Percentiles rank a stretch among this genome's conserved stretches.
These are phyloP conservation scores for Acarospora socialis DNA, from an alignment of 2,329 filamentous ascomycete species.

Conservation along the genomic window DNA sequence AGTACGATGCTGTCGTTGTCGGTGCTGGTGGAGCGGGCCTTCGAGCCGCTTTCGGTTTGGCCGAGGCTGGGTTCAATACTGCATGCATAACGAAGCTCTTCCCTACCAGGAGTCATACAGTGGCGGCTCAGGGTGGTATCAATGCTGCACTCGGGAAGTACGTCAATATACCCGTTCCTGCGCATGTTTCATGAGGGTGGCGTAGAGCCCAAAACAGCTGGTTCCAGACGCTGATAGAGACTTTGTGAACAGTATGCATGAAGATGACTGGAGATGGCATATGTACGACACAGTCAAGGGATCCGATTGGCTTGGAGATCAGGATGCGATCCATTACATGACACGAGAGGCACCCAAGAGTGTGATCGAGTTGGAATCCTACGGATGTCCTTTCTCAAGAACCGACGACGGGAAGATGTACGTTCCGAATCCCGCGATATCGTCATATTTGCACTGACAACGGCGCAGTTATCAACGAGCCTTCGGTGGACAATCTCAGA, in stretches of 20 bases:
- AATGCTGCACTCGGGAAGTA: slow-evolving; percentile 42
- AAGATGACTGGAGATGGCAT: slow-evolving; percentile 46
- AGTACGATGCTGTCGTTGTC: slow-evolving; percentile 92
- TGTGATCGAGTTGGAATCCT: slow-evolving; percentile 41
- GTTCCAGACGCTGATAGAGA: slow-evolving; percentile 10
- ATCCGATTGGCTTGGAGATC: slow-evolving; percentile 44
- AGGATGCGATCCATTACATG: slow-evolving; percentile 48
- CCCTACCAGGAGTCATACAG: slow-evolving; percentile 49
- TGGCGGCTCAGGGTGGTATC: slow-evolving; percentile 53
- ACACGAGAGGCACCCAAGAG: slow-evolving; percentile 39
- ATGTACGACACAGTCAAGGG: slow-evolving; percentile 48
- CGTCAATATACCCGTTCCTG: slow-evolving; percentile 10
- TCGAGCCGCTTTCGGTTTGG: slow-evolving; percentile 48
- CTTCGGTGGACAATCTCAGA: slow-evolving; percentile 92
- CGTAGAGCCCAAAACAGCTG: neutral
- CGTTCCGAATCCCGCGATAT: neutral
- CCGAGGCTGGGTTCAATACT: slow-evolving; percentile 50
- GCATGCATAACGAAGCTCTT: slow-evolving; percentile 52
- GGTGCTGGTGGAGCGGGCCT: slow-evolving; percentile 50
- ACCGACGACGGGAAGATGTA: slow-evolving; percentile 53
- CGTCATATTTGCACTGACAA: slow-evolving; percentile 1
- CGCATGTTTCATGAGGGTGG: neutral
- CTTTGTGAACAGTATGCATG: slow-evolving; percentile 36
- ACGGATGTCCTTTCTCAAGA: slow-evolving; percentile 39
- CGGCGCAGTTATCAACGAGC: slow-evolving; percentile 68